phyloP scores from a whole-genome alignment of 2,329 filamentous ascomycete genomes.

The Plectosphaerella plurivora region DNA sequence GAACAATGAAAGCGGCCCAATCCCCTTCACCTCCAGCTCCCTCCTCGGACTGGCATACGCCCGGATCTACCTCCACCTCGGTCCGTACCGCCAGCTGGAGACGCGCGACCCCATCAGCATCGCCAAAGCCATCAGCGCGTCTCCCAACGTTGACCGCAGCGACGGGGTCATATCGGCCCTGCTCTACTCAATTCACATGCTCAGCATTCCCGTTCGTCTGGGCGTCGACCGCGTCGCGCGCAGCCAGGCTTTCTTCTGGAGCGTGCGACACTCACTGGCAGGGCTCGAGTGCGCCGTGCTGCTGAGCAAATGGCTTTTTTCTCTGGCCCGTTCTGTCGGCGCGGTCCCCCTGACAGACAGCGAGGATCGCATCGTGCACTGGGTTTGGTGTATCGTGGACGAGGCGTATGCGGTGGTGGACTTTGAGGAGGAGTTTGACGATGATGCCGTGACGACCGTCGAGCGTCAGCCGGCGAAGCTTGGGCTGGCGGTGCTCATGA shows the following conservation, averaged over 20 bases:
- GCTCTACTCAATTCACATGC: constrained; percentile 48
- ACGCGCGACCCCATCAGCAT: constrained; percentile 35
- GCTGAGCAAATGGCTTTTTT: constrained; percentile 43
- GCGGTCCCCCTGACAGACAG: constrained; percentile 25
- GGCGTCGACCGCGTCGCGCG: constrained; percentile 50
- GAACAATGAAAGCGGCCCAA: constrained; percentile 33
- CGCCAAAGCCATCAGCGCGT: constrained; percentile 28
- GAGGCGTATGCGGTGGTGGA: constrained; percentile 35
- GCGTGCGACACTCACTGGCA: constrained; percentile 50
- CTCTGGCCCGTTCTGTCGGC: constrained; percentile 15
- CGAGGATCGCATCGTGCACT: constrained; percentile 40
- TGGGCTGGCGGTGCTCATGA: constrained; percentile 33
- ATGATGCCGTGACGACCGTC: constrained; percentile 4
- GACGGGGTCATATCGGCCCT: constrained; percentile 44
- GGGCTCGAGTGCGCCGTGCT: constrained; percentile 51
- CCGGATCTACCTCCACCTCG: constrained; percentile 39
- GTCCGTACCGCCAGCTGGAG: constrained; percentile 35
- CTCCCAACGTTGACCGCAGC: constrained; percentile 38
- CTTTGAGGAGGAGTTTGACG: constrained; percentile 26
- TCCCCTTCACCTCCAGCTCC: constrained; percentile 39
- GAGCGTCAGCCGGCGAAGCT: constrained; percentile 22
- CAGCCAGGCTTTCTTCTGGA: constrained; percentile 54
- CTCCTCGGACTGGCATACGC: constrained; percentile 41
- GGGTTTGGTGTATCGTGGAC: constrained; percentile 40
- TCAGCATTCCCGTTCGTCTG: constrained; percentile 50